A percentile compares a stretch with the other conserved stretches of the same genome.
These are phyloP conservation scores for Quercus tomentella DNA, from an alignment of 331 rosid species.

Conservation along the genomic window DNA sequence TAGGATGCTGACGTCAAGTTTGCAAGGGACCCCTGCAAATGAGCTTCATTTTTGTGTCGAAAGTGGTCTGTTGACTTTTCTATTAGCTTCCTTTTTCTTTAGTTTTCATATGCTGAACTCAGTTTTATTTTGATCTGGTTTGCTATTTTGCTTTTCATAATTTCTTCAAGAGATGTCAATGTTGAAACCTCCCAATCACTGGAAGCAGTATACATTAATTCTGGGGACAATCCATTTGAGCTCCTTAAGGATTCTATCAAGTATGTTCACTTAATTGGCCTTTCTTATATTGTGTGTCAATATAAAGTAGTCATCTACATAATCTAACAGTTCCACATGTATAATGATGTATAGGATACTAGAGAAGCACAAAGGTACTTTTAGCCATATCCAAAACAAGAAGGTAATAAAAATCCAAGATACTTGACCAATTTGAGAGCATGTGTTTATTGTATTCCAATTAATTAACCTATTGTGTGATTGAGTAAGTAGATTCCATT, in stretches of 20 bases:
- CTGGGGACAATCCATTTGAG: conserved; percentile 66
- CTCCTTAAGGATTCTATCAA: conserved; percentile 53
- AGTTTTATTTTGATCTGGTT: neutral
- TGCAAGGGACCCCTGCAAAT: conserved; percentile 56
- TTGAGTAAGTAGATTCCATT: conserved; percentile 25
- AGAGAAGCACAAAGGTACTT: conserved; percentile 59
- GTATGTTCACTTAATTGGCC: conserved; percentile 18
- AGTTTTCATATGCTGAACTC: neutral
- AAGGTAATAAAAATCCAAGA: conserved; percentile 12
- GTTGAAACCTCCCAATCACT: conserved; percentile 50
- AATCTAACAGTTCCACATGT: neutral
- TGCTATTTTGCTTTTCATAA: neutral
- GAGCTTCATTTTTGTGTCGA: conserved; percentile 65
- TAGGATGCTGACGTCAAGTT: conserved; percentile 13
- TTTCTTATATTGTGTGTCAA: neutral
- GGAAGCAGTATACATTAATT: conserved; percentile 60
- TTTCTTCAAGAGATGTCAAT: conserved; percentile 46
- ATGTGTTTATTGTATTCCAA: neutral
- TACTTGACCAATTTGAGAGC: neutral
- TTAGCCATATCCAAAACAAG: conserved; percentile 49
- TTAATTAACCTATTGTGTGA: neutral
- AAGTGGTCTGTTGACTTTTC: conserved; percentile 42
- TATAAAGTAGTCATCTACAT: neutral
- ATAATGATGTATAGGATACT: conserved; percentile 44
- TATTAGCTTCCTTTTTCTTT: neutral